Base-by-base conservation (phyloP, 2,329 filamentous ascomycete genomes). In the Fusarium sp. region DNA sequence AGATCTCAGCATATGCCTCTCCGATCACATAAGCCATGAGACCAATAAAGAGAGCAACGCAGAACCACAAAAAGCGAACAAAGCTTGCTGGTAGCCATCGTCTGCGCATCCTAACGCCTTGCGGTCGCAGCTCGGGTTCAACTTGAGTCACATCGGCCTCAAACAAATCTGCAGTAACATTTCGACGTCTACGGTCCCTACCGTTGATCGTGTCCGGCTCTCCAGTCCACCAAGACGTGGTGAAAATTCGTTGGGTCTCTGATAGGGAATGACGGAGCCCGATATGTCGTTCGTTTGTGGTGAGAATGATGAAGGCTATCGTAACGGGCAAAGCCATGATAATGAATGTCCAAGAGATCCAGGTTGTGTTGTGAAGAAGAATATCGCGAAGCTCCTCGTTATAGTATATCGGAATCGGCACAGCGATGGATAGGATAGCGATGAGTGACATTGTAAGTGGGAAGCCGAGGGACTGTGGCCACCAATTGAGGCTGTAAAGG, bases 401-500 rank as follows among this genome's bases (percentile, higher is more conserved):
- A 57, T 86, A 81, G 72, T 90, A 91, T 28, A 91, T 77, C 6
- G 88, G 86, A 7, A 91, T 84, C 0, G 89, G 89, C 1, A 83
- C 82, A 18, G 84, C 82, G 48, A 90, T 81, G 13, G 88, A 90
- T n/a, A 90, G 70, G 16, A 86, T 79, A 46, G 87, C 88, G 65
- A 91, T 89, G 42, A 88, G 78, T 7, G 85, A 85, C 52, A 91
- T 83, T 18, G 89, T 91, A n/a, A 88, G 71, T 1, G 88, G 88
- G 65, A 91, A 91, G 2, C 89, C 89, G 9, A 91, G 80, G 9
- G 85, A 85, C 58, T 86, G 81, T 10, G 89, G 89, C 89, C 89
- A 91, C 89, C 89, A 91, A 79, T 91, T 91, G 59, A 91, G 81
- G 65, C 86, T 88, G 81, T 91, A 91, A 23, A 91, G 83, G 73